Evolutionary conservation across 2,329 filamentous ascomycete genomes (phyloP).

Genomic region (Anthostomella pinea): DNA sequence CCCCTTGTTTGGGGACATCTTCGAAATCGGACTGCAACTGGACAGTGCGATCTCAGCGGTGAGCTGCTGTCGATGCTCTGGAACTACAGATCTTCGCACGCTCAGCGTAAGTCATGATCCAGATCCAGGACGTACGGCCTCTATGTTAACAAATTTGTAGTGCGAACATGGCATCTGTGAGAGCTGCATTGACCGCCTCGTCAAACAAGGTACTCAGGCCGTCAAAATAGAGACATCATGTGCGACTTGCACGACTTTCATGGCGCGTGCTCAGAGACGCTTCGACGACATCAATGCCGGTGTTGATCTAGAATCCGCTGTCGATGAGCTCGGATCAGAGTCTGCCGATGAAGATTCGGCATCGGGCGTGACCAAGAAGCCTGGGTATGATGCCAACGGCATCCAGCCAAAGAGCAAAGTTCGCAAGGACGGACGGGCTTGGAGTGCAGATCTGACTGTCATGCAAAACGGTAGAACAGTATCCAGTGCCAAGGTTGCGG

Average conservation of each 20-base stretch:
- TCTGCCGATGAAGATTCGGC: not conserved
- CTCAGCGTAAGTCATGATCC: too few relatives aligned
- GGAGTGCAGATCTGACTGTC: constrained; percentile 7
- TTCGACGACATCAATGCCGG: not conserved
- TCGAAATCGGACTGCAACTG: constrained; percentile 5
- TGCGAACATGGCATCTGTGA: not conserved
- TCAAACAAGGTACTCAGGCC: not conserved
- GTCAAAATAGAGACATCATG: too few relatives aligned
- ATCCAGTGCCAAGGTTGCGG: constrained; percentile 6
- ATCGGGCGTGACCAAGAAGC: not conserved
- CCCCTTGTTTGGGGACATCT: not conserved
- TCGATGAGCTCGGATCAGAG: not conserved
- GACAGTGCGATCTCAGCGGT: too few relatives aligned
- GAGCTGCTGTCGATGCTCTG: too few relatives aligned
- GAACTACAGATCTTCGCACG: too few relatives aligned
- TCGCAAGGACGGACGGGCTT: not conserved
- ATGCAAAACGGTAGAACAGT: not conserved
- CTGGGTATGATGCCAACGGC: constrained; percentile 10
- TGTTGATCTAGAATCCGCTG: not conserved
- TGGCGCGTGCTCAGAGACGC: too few relatives aligned
- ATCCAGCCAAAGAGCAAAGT: constrained; percentile 1
- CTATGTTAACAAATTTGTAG: not conserved
- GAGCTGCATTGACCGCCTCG: not conserved
- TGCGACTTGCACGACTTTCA: too few relatives aligned
- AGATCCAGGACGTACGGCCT: too few relatives aligned